Evolutionary conservation across 2,329 filamentous ascomycete genomes (phyloP).

Genomic region (Colletotrichum gloeosporioides): DNA sequence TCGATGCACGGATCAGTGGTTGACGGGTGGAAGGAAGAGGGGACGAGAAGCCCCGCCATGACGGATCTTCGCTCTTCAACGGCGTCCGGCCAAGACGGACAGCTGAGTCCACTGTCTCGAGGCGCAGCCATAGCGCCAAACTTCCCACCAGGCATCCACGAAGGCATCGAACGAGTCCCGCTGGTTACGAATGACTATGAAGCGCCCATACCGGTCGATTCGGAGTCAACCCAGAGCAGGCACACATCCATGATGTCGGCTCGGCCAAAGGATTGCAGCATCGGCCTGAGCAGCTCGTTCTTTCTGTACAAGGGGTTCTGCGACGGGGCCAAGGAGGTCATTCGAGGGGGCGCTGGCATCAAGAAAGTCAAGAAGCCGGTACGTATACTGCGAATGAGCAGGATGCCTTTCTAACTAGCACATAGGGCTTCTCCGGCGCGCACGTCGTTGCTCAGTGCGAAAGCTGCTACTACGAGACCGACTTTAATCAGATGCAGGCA

Average conservation of each 20-base stretch:
- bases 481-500: conserved; percentile 56
- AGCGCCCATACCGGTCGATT: conserved; percentile 41
- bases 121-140: not conserved
- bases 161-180: conserved; percentile 14
- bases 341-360: conserved; percentile 53
- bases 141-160: conserved; percentile 11
- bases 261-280: conserved; percentile 41
- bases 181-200: conserved; percentile 27
- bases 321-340: conserved; percentile 55
- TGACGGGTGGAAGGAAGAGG: conserved; percentile 33
- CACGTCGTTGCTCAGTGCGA: conserved; percentile 56
- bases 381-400: conserved; percentile 19
- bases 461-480: conserved; percentile 58
- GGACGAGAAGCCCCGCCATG: conserved; percentile 23
- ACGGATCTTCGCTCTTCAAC: conserved; percentile 24
- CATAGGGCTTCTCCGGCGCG: conserved; percentile 46
- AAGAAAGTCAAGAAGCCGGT: conserved; percentile 57
- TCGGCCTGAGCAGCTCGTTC: conserved; percentile 54
- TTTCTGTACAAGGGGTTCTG: conserved; percentile 61
- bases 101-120: not conserved
- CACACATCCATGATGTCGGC: conserved; percentile 15
- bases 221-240: conserved; percentile 25
- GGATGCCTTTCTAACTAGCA: not conserved
- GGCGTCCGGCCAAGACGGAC: conserved; percentile 17
- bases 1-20: conserved; percentile 41